These are phyloP conservation scores for Aurifilum marmelostoma DNA, from an alignment of 2,329 filamentous ascomycete species.

Conservation along the genomic window DNA sequence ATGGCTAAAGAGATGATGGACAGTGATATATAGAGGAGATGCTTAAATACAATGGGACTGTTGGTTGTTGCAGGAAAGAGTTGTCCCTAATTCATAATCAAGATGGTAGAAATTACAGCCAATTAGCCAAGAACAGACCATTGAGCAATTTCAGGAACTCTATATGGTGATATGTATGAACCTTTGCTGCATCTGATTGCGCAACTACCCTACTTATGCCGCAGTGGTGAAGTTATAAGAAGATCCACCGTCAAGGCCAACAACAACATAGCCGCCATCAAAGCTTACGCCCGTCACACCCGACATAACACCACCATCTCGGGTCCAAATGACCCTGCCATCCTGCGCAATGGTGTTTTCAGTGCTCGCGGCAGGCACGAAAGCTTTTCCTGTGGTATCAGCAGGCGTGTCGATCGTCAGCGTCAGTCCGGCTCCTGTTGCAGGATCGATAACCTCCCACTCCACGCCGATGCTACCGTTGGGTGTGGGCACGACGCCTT, in stretches of 20 bases:
- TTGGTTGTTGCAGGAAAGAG: too few species aligned
- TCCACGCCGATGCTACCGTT: constrained; percentile 42
- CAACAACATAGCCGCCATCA: constrained; percentile 13
- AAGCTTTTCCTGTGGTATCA: constrained; percentile 37
- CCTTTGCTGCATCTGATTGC: too few species aligned
- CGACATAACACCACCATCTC: background rate
- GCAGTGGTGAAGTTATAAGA: constrained; percentile 8
- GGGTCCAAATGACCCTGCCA: constrained; percentile 30
- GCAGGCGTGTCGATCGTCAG: constrained; percentile 40
- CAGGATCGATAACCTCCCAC: constrained; percentile 38
- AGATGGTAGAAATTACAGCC: too few species aligned
- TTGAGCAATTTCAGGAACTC: background rate
- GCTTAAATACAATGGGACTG: too few species aligned
- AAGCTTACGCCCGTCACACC: background rate
- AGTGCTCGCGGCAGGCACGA: constrained; percentile 31
- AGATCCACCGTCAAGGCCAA: constrained; percentile 6
- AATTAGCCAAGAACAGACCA: background rate
- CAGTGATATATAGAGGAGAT: too few species aligned
- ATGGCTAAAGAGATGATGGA: too few species aligned
- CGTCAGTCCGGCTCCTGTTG: constrained; percentile 30
- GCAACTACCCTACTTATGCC: too few species aligned
- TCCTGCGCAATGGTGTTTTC: constrained; percentile 29
- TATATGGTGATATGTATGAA: too few species aligned
- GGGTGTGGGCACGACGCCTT: constrained; percentile 48
- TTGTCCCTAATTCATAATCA: too few species aligned